Evolutionary conservation across 352 stramenopile species (phyloP), one percentile per base, ranked within the genome.

Genomic region (Phytopythium litorale): DNA sequence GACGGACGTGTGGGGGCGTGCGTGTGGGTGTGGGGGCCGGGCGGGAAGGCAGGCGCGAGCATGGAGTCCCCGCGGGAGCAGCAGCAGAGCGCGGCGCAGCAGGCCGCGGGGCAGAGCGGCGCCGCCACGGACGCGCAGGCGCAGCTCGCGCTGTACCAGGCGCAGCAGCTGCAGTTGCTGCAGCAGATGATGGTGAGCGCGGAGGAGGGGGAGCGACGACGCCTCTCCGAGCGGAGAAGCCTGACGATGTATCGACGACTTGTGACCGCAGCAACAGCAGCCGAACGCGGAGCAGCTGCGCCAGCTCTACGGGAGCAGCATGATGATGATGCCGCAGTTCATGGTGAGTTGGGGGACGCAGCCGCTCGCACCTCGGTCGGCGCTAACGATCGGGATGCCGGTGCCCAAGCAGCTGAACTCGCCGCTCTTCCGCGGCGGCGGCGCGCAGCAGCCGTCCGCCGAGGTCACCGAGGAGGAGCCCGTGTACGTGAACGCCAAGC

Each of bases 401-500:
- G 2, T 35, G 13, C 16, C 3, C 25, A 54, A 54, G 48, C 57
- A 85, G 56, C 63, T 89, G 16, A 84, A 76, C 62, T 79, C 74
- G 50, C 65, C 72, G 12, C 71, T 90, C 37, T 88, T 91, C 55
- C 74, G 77, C 30, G 68, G 73, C 58, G 72, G 82, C 53, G 60
- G 68, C 3, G 64, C 64, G 12, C 60, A 64, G 30, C 73, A 70
- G 42, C 59, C 77, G 1, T 50, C 65, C 5, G 73, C 57, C 28
- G 76, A 88, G 46, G 68, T 81, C 64, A 68, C 76, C 1, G 84
- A 92, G 40, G 84, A 92, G 60, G 81, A 91, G 59, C 84, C 84
- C 7, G 80, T 92, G 53, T 93, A 92, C 65, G 84, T 93, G 46
- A 93, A 93, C 64, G 84, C 84, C 53, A 93, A 93, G 71, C 84